A percentile compares a stretch with the other conserved stretches of the same genome.
Conservation (phyloP, 768 basidiomycete species). For the Heimioporus sp. region DNA sequence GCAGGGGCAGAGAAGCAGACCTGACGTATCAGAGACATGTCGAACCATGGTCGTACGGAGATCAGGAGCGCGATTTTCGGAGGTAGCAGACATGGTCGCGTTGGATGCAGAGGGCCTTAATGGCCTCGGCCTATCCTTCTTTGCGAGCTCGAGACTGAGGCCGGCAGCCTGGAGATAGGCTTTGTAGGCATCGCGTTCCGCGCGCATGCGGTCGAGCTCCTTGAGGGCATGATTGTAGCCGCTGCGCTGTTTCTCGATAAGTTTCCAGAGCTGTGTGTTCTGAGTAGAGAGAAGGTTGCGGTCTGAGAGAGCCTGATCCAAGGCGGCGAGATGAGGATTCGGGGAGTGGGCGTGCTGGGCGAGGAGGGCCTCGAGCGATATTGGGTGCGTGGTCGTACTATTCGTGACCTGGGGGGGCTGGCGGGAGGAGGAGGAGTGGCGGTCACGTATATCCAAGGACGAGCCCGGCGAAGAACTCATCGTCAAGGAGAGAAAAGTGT, state of each 20-base stretch:
- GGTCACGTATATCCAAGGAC: slow-evolving; percentile 20
- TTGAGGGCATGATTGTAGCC: slow-evolving; percentile 80
- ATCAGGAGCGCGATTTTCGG: slow-evolving; percentile 23
- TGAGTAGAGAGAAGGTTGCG: slow-evolving; percentile 78
- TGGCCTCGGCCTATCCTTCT: slow-evolving; percentile 24
- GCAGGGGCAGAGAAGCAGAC: slow-evolving; percentile 18
- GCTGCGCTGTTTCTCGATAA: slow-evolving; percentile 86
- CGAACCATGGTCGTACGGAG: slow-evolving; percentile 21
- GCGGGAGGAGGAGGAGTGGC: slow-evolving; percentile 21
- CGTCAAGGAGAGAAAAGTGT: background rate
- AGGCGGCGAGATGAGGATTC: slow-evolving; percentile 56
- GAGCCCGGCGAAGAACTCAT: slow-evolving; percentile 20
- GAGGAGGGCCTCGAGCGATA: slow-evolving; percentile 56
- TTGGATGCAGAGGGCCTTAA: slow-evolving; percentile 24
- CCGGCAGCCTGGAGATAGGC: slow-evolving; percentile 31
- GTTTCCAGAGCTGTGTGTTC: slow-evolving; percentile 92
- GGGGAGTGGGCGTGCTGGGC: slow-evolving; percentile 48
- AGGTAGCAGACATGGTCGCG: slow-evolving; percentile 15
- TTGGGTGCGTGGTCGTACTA: slow-evolving; percentile 28
- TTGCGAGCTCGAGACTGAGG: slow-evolving; percentile 39
- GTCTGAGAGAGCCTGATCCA: slow-evolving; percentile 77
- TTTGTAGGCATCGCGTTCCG: slow-evolving; percentile 69
- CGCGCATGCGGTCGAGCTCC: slow-evolving; percentile 81
- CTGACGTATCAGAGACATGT: slow-evolving; percentile 33
- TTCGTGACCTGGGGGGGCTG: slow-evolving; percentile 25